Conservation (phyloP, 2,329 filamentous ascomycete genomes). For the Apiospora rasikravindrae region DNA sequence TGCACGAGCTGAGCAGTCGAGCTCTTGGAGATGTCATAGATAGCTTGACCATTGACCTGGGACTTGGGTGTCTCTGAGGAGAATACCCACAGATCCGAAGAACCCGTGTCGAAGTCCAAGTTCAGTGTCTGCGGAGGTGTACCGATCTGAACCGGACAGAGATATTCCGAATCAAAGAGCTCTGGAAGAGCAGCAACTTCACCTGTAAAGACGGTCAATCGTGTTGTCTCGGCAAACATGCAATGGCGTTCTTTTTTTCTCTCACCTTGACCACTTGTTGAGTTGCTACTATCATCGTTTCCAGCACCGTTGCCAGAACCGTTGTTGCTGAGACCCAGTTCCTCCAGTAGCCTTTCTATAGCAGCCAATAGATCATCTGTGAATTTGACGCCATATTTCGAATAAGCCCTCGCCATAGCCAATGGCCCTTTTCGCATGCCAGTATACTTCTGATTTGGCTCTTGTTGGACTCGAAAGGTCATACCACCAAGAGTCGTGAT, state of each 20-base stretch:
- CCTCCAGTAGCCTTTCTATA: slow-evolving; percentile 18
- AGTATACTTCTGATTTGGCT: slow-evolving; percentile 19
- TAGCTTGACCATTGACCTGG: slow-evolving; percentile 50
- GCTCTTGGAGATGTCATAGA: slow-evolving; percentile 67
- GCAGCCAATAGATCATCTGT: slow-evolving; percentile 21
- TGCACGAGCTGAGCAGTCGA: slow-evolving; percentile 58
- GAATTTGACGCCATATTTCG: slow-evolving; percentile 20
- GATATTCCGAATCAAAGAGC: slow-evolving; percentile 49
- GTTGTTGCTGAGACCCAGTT: slow-evolving; percentile 25
- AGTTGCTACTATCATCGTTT: not conserved
- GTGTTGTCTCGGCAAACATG: not conserved
- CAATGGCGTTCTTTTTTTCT: not conserved
- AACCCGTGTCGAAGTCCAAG: slow-evolving; percentile 74
- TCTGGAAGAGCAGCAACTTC: slow-evolving; percentile 27
- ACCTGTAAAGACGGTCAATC: slow-evolving; percentile 27
- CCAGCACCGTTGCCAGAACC: slow-evolving; percentile 32
- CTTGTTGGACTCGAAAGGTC: slow-evolving; percentile 24
- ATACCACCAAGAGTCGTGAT: slow-evolving; percentile 22
- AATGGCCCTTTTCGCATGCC: slow-evolving; percentile 19
- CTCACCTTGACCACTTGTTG: not conserved
- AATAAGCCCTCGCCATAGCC: slow-evolving; percentile 22
- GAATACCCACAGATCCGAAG: slow-evolving; percentile 72
- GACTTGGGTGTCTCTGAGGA: slow-evolving; percentile 53
- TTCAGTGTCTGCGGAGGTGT: slow-evolving; percentile 67
- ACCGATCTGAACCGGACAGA: slow-evolving; percentile 68